Percentiles rank a stretch among this genome's conserved stretches.
Evolutionary conservation across 805 yeast species (phyloP).

Genomic region (Torulaspora delbrueckii): DNA sequence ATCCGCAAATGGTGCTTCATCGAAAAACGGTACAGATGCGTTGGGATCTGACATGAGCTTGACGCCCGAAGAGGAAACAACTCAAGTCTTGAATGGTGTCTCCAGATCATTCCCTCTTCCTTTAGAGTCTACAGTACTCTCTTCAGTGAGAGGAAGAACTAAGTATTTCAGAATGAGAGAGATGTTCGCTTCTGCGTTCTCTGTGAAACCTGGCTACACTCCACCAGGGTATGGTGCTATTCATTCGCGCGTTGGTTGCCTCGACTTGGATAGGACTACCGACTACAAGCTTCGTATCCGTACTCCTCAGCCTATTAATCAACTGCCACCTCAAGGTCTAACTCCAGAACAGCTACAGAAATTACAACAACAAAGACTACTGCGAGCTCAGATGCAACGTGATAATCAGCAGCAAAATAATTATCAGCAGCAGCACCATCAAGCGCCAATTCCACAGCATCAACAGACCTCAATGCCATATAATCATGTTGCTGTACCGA

Average conservation of each 20-base stretch:
- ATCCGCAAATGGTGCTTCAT: conserved; percentile 6
- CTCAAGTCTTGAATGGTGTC: conserved; percentile 85
- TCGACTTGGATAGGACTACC: conserved; percentile 65
- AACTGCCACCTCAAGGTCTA: conserved; percentile 17
- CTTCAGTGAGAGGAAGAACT: conserved; percentile 67
- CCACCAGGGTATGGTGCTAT: conserved; percentile 55
- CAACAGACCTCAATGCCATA: background rate
- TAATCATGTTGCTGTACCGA: conserved; percentile 2
- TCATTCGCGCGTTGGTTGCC: conserved; percentile 61
- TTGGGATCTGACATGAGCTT: conserved; percentile 34
- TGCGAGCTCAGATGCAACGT: conserved; percentile 33
- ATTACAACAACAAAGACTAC: conserved; percentile 25
- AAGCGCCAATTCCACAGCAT: conserved; percentile 3
- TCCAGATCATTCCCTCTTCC: conserved; percentile 77
- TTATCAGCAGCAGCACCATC: conserved; percentile 12
- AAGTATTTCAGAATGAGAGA: conserved; percentile 84
- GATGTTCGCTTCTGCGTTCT: conserved; percentile 77
- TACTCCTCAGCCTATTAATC: conserved; percentile 40
- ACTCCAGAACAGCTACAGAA: conserved; percentile 27
- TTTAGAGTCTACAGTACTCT: conserved; percentile 64
- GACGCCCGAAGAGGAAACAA: conserved; percentile 90
- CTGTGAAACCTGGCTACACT: conserved; percentile 37
- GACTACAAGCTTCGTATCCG: conserved; percentile 56
- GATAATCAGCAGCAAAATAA: conserved; percentile 20
- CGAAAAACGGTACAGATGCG: conserved; percentile 5